Percentiles rank a stretch among this genome's conserved stretches.
These are phyloP conservation scores for Sordariomycetes sp. DNA, from an alignment of 2,329 filamentous ascomycete species.

Conservation along the genomic window DNA sequence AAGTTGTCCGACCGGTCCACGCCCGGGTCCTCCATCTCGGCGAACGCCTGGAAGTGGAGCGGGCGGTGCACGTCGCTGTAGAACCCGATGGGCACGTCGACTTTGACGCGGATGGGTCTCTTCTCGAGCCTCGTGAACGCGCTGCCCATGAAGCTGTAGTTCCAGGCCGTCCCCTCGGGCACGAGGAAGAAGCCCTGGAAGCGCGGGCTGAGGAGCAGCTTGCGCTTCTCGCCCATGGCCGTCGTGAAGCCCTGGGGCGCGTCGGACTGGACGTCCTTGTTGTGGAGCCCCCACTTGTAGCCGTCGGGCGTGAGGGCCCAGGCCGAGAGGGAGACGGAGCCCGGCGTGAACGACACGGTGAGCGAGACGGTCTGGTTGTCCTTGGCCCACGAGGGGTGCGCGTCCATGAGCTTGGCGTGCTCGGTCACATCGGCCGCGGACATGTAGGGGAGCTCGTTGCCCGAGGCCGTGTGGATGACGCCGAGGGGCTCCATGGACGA, in stretches of 20 bases:
- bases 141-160: slow-evolving; percentile 96
- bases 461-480: slow-evolving; percentile 89
- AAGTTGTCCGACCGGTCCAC: slow-evolving; percentile 91
- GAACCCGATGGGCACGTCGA: slow-evolving; percentile 82
- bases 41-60: slow-evolving; percentile 94
- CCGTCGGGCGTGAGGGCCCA: slow-evolving; percentile 88
- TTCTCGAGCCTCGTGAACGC: slow-evolving; percentile 83
- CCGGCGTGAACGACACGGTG: slow-evolving; percentile 91
- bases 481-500: slow-evolving; percentile 80
- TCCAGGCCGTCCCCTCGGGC: slow-evolving; percentile 83
- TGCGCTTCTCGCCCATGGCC: slow-evolving; percentile 88
- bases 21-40: slow-evolving; percentile 93
- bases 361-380: slow-evolving; percentile 86
- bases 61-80: slow-evolving; percentile 90
- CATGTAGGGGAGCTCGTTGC: slow-evolving; percentile 95
- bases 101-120: slow-evolving; percentile 80
- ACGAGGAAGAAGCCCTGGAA: slow-evolving; percentile 95
- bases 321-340: slow-evolving; percentile 86
- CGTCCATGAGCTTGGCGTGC: slow-evolving; percentile 80
- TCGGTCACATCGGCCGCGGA: slow-evolving; percentile 88
- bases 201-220: slow-evolving; percentile 83
- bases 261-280: slow-evolving; percentile 85
- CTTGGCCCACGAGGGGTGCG: slow-evolving; percentile 62
- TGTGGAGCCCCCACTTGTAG: slow-evolving; percentile 95
- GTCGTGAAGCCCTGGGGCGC: slow-evolving; percentile 91